These are phyloP conservation scores for Spatholobus suberectus DNA, from an alignment of 306 rosid species.

Conservation along the genomic window DNA sequence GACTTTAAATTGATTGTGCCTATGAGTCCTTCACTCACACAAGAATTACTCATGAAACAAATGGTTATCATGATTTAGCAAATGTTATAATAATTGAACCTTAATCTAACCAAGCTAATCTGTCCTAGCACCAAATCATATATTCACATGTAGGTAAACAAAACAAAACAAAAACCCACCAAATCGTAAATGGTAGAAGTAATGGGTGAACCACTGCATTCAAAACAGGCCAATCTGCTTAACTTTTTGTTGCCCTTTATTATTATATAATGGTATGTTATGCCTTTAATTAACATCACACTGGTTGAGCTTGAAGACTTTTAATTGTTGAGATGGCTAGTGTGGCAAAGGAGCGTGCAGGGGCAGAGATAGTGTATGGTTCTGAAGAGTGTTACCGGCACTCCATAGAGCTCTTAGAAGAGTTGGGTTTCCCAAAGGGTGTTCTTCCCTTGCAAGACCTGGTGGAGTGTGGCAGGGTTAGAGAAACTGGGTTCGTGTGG, in stretches of 20 bases:
- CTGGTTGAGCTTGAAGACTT: neutral
- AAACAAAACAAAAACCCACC: slow-evolving; percentile 10
- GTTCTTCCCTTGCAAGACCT: slow-evolving; percentile 75
- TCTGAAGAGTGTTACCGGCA: slow-evolving; percentile 57
- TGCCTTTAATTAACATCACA: neutral
- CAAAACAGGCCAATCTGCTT: slow-evolving; percentile 22
- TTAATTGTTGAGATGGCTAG: slow-evolving; percentile 35
- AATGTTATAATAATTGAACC: neutral
- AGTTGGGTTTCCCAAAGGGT: slow-evolving; percentile 77
- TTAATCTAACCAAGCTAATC: neutral
- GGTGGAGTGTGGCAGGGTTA: slow-evolving; percentile 80
- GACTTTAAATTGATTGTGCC: neutral
- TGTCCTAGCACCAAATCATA: no score
- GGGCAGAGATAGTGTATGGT: slow-evolving; percentile 75
- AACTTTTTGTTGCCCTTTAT: slow-evolving; percentile 34
- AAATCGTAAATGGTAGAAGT: neutral
- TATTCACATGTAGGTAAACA: slow-evolving; percentile 1
- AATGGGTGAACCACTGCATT: slow-evolving; percentile 53
- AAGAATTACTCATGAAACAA: neutral
- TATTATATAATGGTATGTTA: slow-evolving; percentile 10
- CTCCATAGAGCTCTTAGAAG: slow-evolving; percentile 65
- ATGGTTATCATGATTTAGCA: neutral
- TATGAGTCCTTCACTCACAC: neutral
- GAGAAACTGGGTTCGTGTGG: slow-evolving; percentile 87
- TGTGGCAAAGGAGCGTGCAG: slow-evolving; percentile 53